Evolutionary conservation across 1,284 basidiomycete species (phyloP), one percentile per base, ranked within the genome.

Genomic region (Ustilago nuda): DNA sequence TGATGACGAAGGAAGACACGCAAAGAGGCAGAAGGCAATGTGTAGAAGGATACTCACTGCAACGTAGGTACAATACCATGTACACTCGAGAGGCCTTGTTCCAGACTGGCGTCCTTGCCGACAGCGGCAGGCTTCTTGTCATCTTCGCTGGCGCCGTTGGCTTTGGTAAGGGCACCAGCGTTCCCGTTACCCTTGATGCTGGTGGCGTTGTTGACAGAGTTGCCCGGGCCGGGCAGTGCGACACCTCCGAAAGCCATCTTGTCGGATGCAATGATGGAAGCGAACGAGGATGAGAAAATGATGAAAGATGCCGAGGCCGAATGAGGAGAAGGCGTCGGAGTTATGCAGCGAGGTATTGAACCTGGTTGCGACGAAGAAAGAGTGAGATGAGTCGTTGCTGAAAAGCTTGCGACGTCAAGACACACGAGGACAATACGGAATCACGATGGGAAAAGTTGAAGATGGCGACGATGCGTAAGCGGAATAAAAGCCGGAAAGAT

Each of bases 21-120:
- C 19, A 32, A 9, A 7, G 1, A 37, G 19, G 55, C 37, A 30
- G 41, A 19, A 11, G 33, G 32, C 3, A 8, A 12, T n/a, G 33
- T 2, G 7, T 19, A 23, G n/a, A 45, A 13, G 30, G 32, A 72
- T 72, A 86, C 86, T 82, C 80, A 87, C 86, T 87, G 86, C 62
- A 87, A 77, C 52, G 84, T 86, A 13, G 86, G 86, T 33, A 86
- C 86, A 54, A 87, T 86, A 57, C 86, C 86, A 65, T 86, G 85
- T 62, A 84, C 80, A 55, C 76, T 84, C 63, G 80, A 82, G 32
- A 85, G 68, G 37, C 77, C 76, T 65, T 83, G 82, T 60, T 83
- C 82, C 45, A 70, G 30, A 17, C 70, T 61, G 30, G 63, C 57
- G 30, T 76, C 73, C 61, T 76, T 77, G 65, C 66, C 69, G 50